phyloP scores from a whole-genome alignment of 345 rosid species.

The Citrus mangshanensis region DNA sequence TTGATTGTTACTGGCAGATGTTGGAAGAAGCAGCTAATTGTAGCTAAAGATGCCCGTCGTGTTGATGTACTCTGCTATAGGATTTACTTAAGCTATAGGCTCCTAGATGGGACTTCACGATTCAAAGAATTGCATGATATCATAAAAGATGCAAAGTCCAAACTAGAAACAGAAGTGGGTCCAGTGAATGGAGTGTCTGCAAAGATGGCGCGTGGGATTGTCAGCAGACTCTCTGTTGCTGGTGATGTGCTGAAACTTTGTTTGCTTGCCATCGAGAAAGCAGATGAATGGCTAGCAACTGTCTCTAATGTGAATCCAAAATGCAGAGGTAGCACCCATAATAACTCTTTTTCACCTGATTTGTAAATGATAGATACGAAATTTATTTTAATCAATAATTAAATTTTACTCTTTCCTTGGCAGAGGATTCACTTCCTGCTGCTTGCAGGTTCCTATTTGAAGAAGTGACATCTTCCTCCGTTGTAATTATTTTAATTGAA shows the following conservation, averaged over 20 bases:
- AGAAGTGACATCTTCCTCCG: constrained; percentile 62
- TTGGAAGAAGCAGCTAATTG: constrained; percentile 85
- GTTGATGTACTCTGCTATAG: constrained; percentile 81
- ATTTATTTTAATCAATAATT: constrained; percentile 9
- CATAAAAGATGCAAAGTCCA: constrained; percentile 65
- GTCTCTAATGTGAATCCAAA: constrained; percentile 31
- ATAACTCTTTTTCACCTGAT: neutral
- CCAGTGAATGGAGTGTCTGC: constrained; percentile 65
- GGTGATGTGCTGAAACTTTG: constrained; percentile 77
- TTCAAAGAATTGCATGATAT: constrained; percentile 69
- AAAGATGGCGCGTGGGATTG: constrained; percentile 79
- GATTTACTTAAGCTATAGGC: constrained; percentile 75
- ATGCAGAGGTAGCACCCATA: constrained; percentile 50
- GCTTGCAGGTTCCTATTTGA: constrained; percentile 87
- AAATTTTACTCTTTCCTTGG: constrained; percentile 9
- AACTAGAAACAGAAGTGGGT: constrained; percentile 82
- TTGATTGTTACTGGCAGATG: constrained; percentile 45
- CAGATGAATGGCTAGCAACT: constrained; percentile 53
- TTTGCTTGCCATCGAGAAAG: constrained; percentile 61
- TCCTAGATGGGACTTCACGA: constrained; percentile 68
- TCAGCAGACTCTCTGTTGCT: constrained; percentile 82
- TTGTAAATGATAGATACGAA: neutral
- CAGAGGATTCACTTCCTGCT: constrained; percentile 64
- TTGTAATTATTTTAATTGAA: constrained; percentile 65
- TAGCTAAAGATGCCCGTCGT: constrained; percentile 89